Base-by-base conservation (phyloP, 768 basidiomycete genomes). In the Suillus decipiens region DNA sequence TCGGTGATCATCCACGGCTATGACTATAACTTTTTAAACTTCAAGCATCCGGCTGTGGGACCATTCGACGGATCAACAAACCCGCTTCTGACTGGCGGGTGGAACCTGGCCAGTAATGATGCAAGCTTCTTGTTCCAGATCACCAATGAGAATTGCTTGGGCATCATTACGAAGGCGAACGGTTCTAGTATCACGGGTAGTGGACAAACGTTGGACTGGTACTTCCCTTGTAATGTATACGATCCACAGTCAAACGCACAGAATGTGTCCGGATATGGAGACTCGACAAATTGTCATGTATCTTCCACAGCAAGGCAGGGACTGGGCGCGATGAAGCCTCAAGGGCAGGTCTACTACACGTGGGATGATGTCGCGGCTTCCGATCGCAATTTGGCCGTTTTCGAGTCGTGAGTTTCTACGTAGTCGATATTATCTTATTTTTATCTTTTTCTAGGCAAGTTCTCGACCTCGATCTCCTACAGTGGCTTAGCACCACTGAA, bases 91-190 rank as follows among this genome's bases (percentile, higher is more conserved):
- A 84, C 84, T 33, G 88, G 89, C 36, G 78, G 79, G 9, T 98
- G 89, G 87, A 81, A 85, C 67, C 84, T 93, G 0, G 89, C 86
- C 3, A 91, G 95, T 36, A 93, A 91, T 72, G 97, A 99, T 70
- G 90, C 92, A 14, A 92, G 90, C 37, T 98, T 99, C 78, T 73
- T 99, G 71, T 99, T 99, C 79, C 97, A 99, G 78, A 93, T 86
- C 53, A 88, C 89, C 69, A 95, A 95, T 76, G 79, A 91, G 70
- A 84, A 91, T 63, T 99, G 97, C 72, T 77, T 86, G 31, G 86
- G 85, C 9, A 70, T 94, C 72, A 89, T 99, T 70, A 89, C 85
- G 4, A 86, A 87, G 66, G 84, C 92, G 7, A 67, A 80, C 34
- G 87, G 84, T 51, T 90, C 91, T 8, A 84, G 82, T 61, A 96